Base-by-base conservation (phyloP, 805 yeast genomes). In the Metschnikowia matae region DNA sequence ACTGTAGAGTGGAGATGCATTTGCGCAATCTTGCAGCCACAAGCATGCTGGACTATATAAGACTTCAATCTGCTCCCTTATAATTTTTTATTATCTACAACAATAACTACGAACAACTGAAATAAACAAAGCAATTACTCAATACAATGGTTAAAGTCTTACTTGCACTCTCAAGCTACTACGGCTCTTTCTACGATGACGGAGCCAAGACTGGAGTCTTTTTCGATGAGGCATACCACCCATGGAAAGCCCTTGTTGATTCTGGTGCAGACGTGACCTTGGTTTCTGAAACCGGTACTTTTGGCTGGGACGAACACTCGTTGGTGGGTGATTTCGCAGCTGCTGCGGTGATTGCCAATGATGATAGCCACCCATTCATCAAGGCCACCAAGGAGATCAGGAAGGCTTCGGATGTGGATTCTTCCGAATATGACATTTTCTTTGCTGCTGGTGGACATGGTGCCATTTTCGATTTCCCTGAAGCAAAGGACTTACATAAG, bases 361-460 rank as follows among this genome's bases (percentile, higher is more conserved):
- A 52, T 21, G 48, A 62, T 31, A 69, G 79, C 10, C 74, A 64
- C 2, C 40, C 39, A 14, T 74, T 77, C 62, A 67, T 66, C 57
- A 54, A 64, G 40, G 72, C 66, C 15, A 54, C 81, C 31, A 60
- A 64, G 31, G 58, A 64, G 14, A 61, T 78, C 58, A 77, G 78
- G 66, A 74, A 71, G 53, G 77, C 84, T 6, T 56, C 73, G 14
- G 83, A 78, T 26, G 64, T 82, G 44, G 63, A 78, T 48, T 63
- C 83, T 11, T 61, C 63, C 14, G 81, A 80, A 36, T 84, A 73
- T 63, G 73, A 72, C 41, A 71, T 82, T 52, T 75, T 83, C 62
- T 82, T 70, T 57, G 86, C 84, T 38, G 77, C 85, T 44, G 89
- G 82, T 46, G 89, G 89, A 36, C 89, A 84, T 59, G 89, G 80